Conservation (phyloP, 1,284 basidiomycete genomes). For the Trametes pubescens region DNA sequence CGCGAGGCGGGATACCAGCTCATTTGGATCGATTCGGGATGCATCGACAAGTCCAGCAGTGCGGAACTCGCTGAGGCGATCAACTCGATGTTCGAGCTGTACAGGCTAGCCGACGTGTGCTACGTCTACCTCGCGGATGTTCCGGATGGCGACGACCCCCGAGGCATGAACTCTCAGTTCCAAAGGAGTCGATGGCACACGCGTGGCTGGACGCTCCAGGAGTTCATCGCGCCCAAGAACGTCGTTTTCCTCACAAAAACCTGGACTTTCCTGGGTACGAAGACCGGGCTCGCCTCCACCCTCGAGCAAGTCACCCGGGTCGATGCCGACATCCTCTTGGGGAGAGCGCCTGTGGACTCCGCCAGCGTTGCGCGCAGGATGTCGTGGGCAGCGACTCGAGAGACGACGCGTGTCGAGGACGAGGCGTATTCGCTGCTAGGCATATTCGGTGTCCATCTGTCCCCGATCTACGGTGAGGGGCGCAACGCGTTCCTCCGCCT, state of each 20-base stretch:
- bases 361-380: constrained; percentile 12
- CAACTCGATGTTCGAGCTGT: not conserved
- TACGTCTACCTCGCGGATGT: not conserved
- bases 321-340: not conserved
- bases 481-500: not conserved
- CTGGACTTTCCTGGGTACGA: constrained; percentile 6
- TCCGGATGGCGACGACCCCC: not conserved
- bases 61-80: not conserved
- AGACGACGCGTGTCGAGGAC: constrained; percentile 10
- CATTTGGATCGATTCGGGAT: not conserved
- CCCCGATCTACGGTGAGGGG: not conserved
- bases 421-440: constrained; percentile 20
- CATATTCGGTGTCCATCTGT: constrained; percentile 16
- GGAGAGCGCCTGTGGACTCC: not conserved
- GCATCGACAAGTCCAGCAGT: not conserved
- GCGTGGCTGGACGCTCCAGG: constrained; percentile 4
- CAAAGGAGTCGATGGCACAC: not conserved
- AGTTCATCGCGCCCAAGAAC: constrained; percentile 14
- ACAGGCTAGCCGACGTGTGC: not conserved
- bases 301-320: constrained; percentile 8
- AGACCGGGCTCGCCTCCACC: not conserved
- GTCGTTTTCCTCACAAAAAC: constrained; percentile 3
- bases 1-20: not conserved
- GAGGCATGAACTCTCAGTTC: not conserved
- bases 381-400: not conserved